Conservation (phyloP, 2,329 filamentous ascomycete genomes). For the Diplodia seriata region DNA sequence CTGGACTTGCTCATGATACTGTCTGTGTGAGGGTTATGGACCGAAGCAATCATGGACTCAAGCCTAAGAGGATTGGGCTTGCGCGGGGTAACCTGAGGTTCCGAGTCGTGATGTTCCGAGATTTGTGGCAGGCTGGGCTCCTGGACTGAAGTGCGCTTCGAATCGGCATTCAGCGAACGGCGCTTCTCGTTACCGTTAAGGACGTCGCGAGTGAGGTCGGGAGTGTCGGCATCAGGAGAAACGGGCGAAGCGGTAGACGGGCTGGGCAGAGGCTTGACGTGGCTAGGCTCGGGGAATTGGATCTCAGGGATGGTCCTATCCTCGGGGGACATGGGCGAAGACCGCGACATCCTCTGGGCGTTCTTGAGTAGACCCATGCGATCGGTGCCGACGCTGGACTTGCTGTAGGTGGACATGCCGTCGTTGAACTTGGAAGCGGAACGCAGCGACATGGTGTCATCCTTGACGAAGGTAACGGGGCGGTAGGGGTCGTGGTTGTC, state of each 20-base stretch:
- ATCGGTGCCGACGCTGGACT: conserved; percentile 55
- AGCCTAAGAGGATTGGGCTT: conserved; percentile 37
- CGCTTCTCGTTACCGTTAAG: conserved; percentile 40
- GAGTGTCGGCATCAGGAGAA: background rate
- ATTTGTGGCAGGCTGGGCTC: conserved; percentile 35
- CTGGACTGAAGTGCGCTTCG: conserved; percentile 49
- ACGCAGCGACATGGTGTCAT: conserved; percentile 46
- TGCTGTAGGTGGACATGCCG: conserved; percentile 58
- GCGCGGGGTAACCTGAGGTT: conserved; percentile 19
- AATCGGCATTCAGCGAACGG: conserved; percentile 45
- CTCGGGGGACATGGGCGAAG: conserved; percentile 48
- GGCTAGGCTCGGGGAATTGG: conserved; percentile 44
- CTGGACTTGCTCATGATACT: conserved; percentile 59
- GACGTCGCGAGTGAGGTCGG: conserved; percentile 26
- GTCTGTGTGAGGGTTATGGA: conserved; percentile 45
- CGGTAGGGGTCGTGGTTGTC: conserved; percentile 86
- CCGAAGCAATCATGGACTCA: conserved; percentile 46
- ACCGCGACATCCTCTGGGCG: conserved; percentile 63
- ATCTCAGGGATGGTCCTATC: conserved; percentile 43
- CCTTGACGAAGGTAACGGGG: conserved; percentile 63
- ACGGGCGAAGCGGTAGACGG: conserved; percentile 10
- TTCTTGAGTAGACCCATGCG: conserved; percentile 62
- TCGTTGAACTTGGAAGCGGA: conserved; percentile 48
- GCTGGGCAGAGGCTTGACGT: conserved; percentile 28
- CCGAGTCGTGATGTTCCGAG: conserved; percentile 34